Base-by-base conservation (phyloP, 2,329 filamentous ascomycete genomes). In the Balansia obtecta region DNA sequence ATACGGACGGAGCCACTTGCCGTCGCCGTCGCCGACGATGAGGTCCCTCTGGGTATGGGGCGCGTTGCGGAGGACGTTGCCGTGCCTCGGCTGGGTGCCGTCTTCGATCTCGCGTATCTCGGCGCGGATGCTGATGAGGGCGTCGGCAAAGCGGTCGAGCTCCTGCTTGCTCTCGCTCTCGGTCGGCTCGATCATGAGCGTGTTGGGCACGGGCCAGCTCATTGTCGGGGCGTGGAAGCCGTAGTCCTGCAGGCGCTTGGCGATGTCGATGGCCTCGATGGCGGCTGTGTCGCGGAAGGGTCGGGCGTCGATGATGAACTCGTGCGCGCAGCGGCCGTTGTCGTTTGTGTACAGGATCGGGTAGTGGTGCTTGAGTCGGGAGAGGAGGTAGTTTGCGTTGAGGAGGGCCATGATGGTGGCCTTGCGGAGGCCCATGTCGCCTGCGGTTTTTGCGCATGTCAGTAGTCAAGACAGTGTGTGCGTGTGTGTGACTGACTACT, bases 151-250 rank as follows among this genome's bases (percentile, higher is more conserved):
- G 20, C 91, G 84, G 67, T 96, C 91, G 2, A 97, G 79, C 73
- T 97, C 91, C 55, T 85, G 85, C 66, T 93, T 90, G 68, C 80
- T 87, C 73, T 97, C 91, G 13, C 85, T 90, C 71, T 96, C 91
- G 0, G 91, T 97, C 2, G 91, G 91, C 72, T 97, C 91, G 57
- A 97, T 95, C 91, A 97, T 97, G 43, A 97, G 80, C 1, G 91
- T 96, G 70, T 94, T 94, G 48, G 88, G 79, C 2, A 97, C 89
- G 1, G 91, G 91, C 87, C 88, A 96, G 65, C 83, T 89, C 91
- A 97, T 96, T 49, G 91, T 97, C 0, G 91, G 91, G 1, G 90
- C 87, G 68, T 97, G 91, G 79, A 97, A 97, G 41, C 91, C 91
- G 65, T 95, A 97, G 65, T 97, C 91, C 69, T 96, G 90, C 18